Percentiles rank a stretch among this genome's conserved stretches.
Evolutionary conservation across 2,329 filamentous ascomycete genomes (phyloP).

Genomic region (Blumeria graminis): DNA sequence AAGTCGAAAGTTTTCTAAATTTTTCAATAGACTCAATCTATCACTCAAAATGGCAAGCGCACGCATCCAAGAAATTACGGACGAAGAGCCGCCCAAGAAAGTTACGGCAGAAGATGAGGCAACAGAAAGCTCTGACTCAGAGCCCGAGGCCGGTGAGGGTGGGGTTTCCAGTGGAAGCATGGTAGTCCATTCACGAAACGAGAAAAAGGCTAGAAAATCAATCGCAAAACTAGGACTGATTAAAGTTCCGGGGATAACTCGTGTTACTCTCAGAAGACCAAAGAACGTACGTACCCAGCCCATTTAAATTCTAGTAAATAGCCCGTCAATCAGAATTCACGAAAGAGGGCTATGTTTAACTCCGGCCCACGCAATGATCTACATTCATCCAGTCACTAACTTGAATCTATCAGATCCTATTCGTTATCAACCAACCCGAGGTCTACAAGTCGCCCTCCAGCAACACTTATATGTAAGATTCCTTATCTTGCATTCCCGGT

Average conservation of each 20-base stretch:
- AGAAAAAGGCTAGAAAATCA: slow-evolving; percentile 99
- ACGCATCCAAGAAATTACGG: slow-evolving; percentile 89
- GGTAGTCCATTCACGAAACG: slow-evolving; percentile 92
- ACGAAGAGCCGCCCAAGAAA: slow-evolving; percentile 68
- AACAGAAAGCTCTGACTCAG: slow-evolving; percentile 47
- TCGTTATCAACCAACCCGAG: slow-evolving; percentile 98
- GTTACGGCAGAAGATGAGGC: slow-evolving; percentile 50
- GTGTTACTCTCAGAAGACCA: slow-evolving; percentile 89
- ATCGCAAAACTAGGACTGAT: slow-evolving; percentile 96
- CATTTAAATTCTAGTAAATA: neutral
- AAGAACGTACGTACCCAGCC: slow-evolving; percentile 67
- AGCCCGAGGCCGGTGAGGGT: slow-evolving; percentile 44
- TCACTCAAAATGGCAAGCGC: slow-evolving; percentile 73
- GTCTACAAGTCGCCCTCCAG: slow-evolving; percentile 98
- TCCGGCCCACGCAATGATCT: too few relatives aligned
- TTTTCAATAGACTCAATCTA: too few relatives aligned
- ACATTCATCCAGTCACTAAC: neutral
- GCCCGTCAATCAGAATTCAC: neutral
- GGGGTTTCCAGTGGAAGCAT: slow-evolving; percentile 56
- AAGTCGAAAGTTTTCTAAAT: too few relatives aligned
- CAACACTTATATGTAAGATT: slow-evolving; percentile 96
- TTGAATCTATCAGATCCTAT: slow-evolving; percentile 52
- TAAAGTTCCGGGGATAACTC: slow-evolving; percentile 90
- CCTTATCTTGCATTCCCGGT: neutral
- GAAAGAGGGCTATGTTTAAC: neutral